Conservation (phyloP, 2,329 filamentous ascomycete genomes). For the Penicillium glabrum region DNA sequence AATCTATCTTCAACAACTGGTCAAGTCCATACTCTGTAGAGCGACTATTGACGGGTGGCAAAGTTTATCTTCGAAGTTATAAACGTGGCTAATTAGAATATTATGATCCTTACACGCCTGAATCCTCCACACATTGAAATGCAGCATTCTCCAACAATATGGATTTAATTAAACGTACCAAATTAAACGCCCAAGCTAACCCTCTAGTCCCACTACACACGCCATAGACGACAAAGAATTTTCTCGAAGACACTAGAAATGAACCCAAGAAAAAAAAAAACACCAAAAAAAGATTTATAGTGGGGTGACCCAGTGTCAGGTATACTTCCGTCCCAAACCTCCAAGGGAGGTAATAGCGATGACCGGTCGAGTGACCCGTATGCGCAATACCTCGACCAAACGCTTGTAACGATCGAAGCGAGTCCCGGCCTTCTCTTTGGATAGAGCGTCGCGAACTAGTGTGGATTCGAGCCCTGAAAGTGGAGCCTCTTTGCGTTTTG, state of each 20-base stretch:
- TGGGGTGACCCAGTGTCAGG: conserved; percentile 8
- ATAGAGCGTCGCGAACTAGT: conserved; percentile 17
- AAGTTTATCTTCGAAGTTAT: not conserved
- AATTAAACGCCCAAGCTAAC: not conserved
- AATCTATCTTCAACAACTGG: not conserved
- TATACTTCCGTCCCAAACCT: conserved; percentile 4
- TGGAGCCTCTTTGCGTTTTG: conserved; percentile 15
- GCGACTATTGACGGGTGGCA: not conserved
- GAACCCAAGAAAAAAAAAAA: not conserved
- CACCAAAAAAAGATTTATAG: conserved; percentile 9
- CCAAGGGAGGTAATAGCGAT: not conserved
- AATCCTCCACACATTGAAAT: not conserved
- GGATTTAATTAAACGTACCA: not conserved
- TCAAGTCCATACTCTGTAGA: not conserved
- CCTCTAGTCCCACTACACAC: not conserved
- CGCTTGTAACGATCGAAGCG: conserved; percentile 19
- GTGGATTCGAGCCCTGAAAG: conserved; percentile 29
- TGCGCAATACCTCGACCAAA: not conserved
- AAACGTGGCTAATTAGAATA: too few species aligned
- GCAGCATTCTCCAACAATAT: not conserved
- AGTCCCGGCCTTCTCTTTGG: conserved; percentile 22
- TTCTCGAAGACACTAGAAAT: conserved; percentile 15
- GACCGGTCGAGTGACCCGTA: conserved; percentile 1
- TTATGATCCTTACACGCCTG: too few species aligned
- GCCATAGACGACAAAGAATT: conserved; percentile 7